These are phyloP conservation scores for Geum urbanum DNA, from an alignment of 306 rosid species.

Conservation along the genomic window DNA sequence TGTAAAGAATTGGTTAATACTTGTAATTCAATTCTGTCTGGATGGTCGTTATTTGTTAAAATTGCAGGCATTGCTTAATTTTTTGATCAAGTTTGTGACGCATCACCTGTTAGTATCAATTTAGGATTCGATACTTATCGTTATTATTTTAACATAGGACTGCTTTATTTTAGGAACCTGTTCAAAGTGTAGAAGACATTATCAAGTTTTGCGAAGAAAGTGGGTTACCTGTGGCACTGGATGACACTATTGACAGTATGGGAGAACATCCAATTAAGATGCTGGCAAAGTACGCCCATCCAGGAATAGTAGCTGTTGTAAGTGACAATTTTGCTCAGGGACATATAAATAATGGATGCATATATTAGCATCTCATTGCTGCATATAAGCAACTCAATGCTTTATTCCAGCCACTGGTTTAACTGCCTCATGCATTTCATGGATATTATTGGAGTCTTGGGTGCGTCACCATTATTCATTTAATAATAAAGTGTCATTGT, in stretches of 20 bases:
- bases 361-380: not conserved
- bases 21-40: constrained; percentile 4
- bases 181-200: constrained; percentile 65
- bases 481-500: not conserved
- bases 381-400: not conserved
- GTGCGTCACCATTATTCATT: not conserved
- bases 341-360: not conserved
- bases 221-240: constrained; percentile 82
- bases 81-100: not conserved
- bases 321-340: constrained; percentile 34
- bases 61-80: not conserved
- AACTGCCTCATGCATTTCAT: not conserved
- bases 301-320: constrained; percentile 83
- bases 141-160: constrained; percentile 6
- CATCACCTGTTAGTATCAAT: not conserved
- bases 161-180: constrained; percentile 73
- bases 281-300: constrained; percentile 68
- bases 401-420: not conserved
- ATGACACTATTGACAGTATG: constrained; percentile 70
- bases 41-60: not conserved
- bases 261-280: constrained; percentile 56
- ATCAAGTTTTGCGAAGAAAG: constrained; percentile 78
- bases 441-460: not conserved
- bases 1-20: not conserved
- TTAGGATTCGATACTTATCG: constrained; percentile 2